phyloP scores from a whole-genome alignment of 2,329 filamentous ascomycete species.

The Phyllosticta capitalensis region DNA sequence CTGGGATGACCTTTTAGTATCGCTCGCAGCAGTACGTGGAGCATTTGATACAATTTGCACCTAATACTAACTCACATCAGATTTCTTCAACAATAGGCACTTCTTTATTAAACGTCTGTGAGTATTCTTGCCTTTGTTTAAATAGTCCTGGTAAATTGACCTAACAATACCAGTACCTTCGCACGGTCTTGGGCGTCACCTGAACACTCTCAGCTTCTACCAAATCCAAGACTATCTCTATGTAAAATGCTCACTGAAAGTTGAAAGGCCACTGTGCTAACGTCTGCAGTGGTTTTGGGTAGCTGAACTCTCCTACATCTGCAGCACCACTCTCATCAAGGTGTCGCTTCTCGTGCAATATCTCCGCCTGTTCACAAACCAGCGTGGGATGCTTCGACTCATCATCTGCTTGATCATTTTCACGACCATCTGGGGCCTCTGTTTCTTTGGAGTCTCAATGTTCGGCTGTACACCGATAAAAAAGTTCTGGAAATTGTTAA shows the following conservation, averaged over 20 bases:
- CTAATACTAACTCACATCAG: slow-evolving; percentile 11
- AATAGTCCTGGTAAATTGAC: not conserved
- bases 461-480: slow-evolving; percentile 22
- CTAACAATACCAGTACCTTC: slow-evolving; percentile 21
- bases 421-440: slow-evolving; percentile 21
- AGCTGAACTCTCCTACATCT: slow-evolving; percentile 22
- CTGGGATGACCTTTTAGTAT: slow-evolving; percentile 28
- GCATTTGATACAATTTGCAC: not conserved
- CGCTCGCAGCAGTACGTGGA: slow-evolving; percentile 18
- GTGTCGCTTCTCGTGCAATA: slow-evolving; percentile 30
- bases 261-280: not conserved
- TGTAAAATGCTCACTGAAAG: slow-evolving; percentile 13
- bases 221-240: slow-evolving; percentile 20
- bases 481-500: slow-evolving; percentile 21
- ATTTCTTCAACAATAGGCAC: slow-evolving; percentile 20
- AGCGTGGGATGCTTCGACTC: slow-evolving; percentile 15
- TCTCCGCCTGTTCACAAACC: slow-evolving; percentile 23
- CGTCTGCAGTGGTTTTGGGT: slow-evolving; percentile 21
- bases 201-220: slow-evolving; percentile 18
- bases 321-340: slow-evolving; percentile 27
- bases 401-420: slow-evolving; percentile 18
- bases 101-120: slow-evolving; percentile 23
- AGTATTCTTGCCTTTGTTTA: slow-evolving; percentile 4
- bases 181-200: slow-evolving; percentile 25
- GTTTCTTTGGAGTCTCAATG: slow-evolving; percentile 22